phyloP scores from a whole-genome alignment of 805 yeast species.

The Kuraishia floccosa region DNA sequence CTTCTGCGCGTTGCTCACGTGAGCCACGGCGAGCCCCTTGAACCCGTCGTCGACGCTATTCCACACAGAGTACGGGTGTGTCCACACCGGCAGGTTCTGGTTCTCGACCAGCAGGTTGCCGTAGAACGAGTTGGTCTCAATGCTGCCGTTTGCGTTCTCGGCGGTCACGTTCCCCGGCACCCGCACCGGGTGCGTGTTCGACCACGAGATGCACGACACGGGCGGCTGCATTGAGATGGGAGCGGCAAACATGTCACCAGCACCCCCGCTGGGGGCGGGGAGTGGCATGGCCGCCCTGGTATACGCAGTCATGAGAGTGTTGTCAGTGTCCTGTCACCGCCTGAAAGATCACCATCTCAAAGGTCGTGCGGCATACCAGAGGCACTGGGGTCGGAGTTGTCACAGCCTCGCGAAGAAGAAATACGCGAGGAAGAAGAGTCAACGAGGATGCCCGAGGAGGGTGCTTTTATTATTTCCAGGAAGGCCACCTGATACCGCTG shows the following conservation, averaged over 20 bases:
- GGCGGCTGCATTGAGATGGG: conserved; percentile 1
- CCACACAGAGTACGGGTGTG: conserved; percentile 72
- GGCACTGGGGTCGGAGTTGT: too few relatives aligned
- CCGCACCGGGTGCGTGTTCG: conserved; percentile 3
- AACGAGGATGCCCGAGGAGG: too few relatives aligned
- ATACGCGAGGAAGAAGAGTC: too few relatives aligned
- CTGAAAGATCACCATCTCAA: too few relatives aligned
- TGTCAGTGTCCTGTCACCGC: too few relatives aligned
- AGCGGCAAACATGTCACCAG: neutral
- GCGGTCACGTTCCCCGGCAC: conserved; percentile 2
- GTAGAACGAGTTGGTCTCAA: conserved; percentile 68
- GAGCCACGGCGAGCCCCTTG: conserved; percentile 54
- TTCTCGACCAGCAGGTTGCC: conserved; percentile 54
- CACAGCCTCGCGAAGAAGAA: too few relatives aligned
- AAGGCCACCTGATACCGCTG: too few relatives aligned
- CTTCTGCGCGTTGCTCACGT: conserved; percentile 42
- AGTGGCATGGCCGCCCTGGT: too few relatives aligned
- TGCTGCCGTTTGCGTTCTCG: conserved; percentile 5
- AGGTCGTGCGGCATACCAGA: too few relatives aligned
- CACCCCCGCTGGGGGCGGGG: too few relatives aligned
- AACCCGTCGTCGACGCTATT: conserved; percentile 29
- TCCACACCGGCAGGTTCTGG: conserved; percentile 59
- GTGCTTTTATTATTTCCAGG: too few relatives aligned
- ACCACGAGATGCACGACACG: neutral
- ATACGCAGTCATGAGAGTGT: too few relatives aligned